Conservation (phyloP, 768 basidiomycete species). For the Pholiota molesta region DNA sequence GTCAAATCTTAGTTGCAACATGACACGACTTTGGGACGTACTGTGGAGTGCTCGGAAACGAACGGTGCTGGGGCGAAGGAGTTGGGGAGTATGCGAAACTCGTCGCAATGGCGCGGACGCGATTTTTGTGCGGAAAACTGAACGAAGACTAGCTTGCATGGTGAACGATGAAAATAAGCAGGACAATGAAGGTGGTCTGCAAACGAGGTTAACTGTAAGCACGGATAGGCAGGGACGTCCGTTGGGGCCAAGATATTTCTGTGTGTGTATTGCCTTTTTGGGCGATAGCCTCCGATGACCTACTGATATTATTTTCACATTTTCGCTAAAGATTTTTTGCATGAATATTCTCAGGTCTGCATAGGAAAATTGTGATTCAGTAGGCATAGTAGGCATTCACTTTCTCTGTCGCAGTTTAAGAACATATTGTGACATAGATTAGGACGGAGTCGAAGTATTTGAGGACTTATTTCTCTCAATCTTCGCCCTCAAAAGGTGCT, state of each 20-base stretch:
- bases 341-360: too few relatives aligned
- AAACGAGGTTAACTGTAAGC: neutral
- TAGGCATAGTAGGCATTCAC: too few relatives aligned
- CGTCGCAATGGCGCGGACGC: conserved; percentile 24
- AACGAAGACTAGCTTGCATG: conserved; percentile 44
- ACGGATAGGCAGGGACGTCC: neutral
- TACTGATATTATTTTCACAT: neutral
- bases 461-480: too few relatives aligned
- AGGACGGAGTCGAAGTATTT: too few relatives aligned
- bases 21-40: conserved; percentile 25
- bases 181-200: conserved; percentile 4
- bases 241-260: conserved; percentile 20
- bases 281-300: neutral
- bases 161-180: conserved; percentile 14
- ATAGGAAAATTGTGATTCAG: neutral
- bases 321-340: too few relatives aligned
- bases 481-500: neutral
- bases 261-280: conserved; percentile 25
- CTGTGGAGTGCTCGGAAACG: conserved; percentile 60
- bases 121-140: conserved; percentile 29
- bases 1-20: neutral
- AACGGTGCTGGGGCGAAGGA: conserved; percentile 28
- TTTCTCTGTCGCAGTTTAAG: too few relatives aligned
- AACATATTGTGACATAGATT: too few relatives aligned
- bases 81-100: conserved; percentile 21